These are phyloP conservation scores for Papiliotrema laurentii DNA, from an alignment of 1,284 basidiomycete genomes.

Conservation along the genomic window DNA sequence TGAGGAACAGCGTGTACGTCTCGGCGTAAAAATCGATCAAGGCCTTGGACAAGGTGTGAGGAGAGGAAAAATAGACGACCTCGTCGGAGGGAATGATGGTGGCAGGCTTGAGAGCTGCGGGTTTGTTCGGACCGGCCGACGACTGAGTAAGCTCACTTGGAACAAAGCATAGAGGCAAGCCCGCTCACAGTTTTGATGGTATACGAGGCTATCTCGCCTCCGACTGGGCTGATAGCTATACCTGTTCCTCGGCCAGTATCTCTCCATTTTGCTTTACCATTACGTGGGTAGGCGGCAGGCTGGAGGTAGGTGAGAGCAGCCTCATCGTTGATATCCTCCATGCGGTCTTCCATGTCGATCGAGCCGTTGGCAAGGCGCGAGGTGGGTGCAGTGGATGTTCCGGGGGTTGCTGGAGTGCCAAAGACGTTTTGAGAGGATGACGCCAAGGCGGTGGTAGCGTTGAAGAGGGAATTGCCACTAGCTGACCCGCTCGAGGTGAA, in stretches of 20 bases:
- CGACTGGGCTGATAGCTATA: constrained; percentile 29
- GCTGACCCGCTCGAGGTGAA: no score
- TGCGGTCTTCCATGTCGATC: no score
- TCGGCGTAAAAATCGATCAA: constrained; percentile 39
- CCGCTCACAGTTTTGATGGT: no score
- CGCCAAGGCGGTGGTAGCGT: no score
- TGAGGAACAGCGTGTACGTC: constrained; percentile 46
- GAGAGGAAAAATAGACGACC: constrained; percentile 27
- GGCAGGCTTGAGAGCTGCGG: background rate
- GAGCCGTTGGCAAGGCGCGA: no score
- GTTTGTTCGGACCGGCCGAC: constrained; percentile 20
- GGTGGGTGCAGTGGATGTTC: no score
- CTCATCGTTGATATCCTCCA: constrained; percentile 8
- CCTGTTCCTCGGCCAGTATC: constrained; percentile 23
- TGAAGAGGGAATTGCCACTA: no score
- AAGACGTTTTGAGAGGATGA: no score
- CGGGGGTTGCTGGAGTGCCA: no score
- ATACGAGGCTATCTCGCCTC: constrained; percentile 36
- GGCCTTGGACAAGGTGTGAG: constrained; percentile 24
- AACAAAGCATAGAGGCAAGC: no score
- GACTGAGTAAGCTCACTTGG: constrained; percentile 26
- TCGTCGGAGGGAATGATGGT: constrained; percentile 22
- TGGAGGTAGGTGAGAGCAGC: constrained; percentile 20
- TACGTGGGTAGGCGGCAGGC: constrained; percentile 24
- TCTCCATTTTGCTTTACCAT: constrained; percentile 34